Conservation (phyloP, 176 grass and related monocot species). For the Oryza coarctata region DNA sequence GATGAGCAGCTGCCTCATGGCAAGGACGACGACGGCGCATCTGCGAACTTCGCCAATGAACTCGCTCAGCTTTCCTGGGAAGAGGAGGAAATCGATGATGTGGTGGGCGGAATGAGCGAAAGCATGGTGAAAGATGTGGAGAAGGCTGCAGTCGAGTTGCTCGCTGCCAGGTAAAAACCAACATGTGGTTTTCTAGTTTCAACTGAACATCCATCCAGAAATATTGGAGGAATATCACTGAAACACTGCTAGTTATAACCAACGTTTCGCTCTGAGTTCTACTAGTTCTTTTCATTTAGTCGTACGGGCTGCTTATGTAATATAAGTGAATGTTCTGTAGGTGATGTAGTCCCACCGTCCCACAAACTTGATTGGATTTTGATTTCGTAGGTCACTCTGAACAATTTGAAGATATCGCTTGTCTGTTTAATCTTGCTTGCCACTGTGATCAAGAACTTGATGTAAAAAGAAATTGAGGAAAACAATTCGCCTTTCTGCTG, state of each 20-base stretch:
- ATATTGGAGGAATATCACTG: not conserved
- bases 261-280: not conserved
- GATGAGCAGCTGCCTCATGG: not conserved
- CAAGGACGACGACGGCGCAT: not conserved
- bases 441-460: not conserved
- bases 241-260: slow-evolving; percentile 4
- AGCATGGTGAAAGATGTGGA: slow-evolving; percentile 47
- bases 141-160: slow-evolving; percentile 69
- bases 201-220: slow-evolving; percentile 2
- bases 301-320: not conserved
- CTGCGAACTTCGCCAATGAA: not conserved
- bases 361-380: too few relatives aligned
- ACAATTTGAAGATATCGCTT: not conserved
- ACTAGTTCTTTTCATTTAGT: not conserved
- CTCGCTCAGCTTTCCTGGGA: slow-evolving; percentile 26
- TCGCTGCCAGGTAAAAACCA: slow-evolving; percentile 56
- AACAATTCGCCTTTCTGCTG: not conserved
- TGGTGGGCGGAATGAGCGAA: slow-evolving; percentile 43
- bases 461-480: not conserved
- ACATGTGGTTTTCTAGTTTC: not conserved
- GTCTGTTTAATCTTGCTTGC: not conserved
- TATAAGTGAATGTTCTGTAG: not conserved
- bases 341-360: not conserved
- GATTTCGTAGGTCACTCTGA: not conserved
- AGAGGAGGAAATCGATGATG: slow-evolving; percentile 16